Evolutionary conservation across 2,329 filamentous ascomycete species (phyloP), one percentile per base, ranked within the genome.

Genomic region (Xylaria digitata): DNA sequence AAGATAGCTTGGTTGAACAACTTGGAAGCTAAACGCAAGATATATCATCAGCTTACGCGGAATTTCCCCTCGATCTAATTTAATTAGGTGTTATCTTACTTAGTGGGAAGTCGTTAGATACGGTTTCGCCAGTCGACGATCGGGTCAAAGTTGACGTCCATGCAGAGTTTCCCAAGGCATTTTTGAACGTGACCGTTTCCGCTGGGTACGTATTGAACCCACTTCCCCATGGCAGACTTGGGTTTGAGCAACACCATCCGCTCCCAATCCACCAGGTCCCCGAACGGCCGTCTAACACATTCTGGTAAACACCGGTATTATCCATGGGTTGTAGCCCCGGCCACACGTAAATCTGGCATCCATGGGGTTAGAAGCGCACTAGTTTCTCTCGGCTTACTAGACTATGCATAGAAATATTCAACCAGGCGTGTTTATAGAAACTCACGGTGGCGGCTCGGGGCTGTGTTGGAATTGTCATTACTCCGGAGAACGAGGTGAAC

Each of bases 211-310:
- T 77, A 69, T 80, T 79, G 70, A 82, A 82, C 17, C 79, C 80
- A 46, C 74, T 71, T 6, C 80, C 80, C 79, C 79, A 81, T 0
- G 77, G 73, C 32, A 82, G 68, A 11, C 67, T 76, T 0, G 80
- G 80, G 59, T 81, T 80, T 6, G 73, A 76, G 66, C 80, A 81
- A 63, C 80, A 82, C 80, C 79, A 82, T 0, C 80, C 80, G 11
- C 73, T 75, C 7, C 79, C 79, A 55, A 82, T 80, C 75, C 77
- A 81, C 80, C 80, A 82, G 0, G 77, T 78, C 1, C 80, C 79
- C 8, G 74, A 78, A 0, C 78, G 70, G 8, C 80, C 80, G 68
- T 82, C 80, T 5, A 82, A 74, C 5, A 81, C 81, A 23, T 80
- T 79, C 67, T 81, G 79, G 65, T 82, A 82, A 3, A 82, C 78